Base-by-base conservation (phyloP, 164 flowering plant species). In the Vitis rupestris region DNA sequence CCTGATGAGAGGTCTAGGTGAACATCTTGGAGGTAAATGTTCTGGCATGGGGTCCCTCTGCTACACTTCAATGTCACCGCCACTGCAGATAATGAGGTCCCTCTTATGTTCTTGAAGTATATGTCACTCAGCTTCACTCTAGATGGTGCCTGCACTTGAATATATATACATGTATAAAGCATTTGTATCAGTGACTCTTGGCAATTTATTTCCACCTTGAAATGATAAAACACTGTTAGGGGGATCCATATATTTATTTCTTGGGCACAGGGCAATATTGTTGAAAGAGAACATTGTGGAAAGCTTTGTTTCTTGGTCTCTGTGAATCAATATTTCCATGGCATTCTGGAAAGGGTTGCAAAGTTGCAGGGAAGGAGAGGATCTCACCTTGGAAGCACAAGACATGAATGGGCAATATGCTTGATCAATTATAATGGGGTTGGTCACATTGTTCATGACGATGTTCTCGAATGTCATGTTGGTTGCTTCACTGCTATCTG, bases 351-450 rank as follows among this genome's bases (percentile, higher is more conserved):
- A 37, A 6, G 44, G 44, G 44, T 37, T 37, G 44, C 44, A 23
- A 23, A 23, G 27, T 23, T 37, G 44, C 44, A 37, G 44, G 44
- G 44, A 37, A 37, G 7, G 44, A 37, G 44, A 37, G 44, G 44
- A 37, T 3, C 69, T 76, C 72, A 78, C 86, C 70, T 44, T 54
- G 19, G 78, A 58, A 49, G 79, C 23, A 69, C 88, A 84, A 30
- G 82, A 77, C 4, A 72, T 19, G 71, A 70, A 85, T 4, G 90
- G 88, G 64, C 90, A 87, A 55, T 87, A 87, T 3, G 76, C 61
- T 61, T 87, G 90, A 71, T 90, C 86, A 7, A 90, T 85, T 9
- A 88, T 82, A 48, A 90, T 88, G 0, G 92, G 90, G 58, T 85
- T 86, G n/a, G 67, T 70, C 44, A 86, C 95, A 47, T 85, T 84